Percentiles rank a stretch among this genome's conserved stretches.
These are phyloP conservation scores for Trichophyton schoenleinii DNA, from an alignment of 2,329 filamentous ascomycete genomes.

Conservation along the genomic window DNA sequence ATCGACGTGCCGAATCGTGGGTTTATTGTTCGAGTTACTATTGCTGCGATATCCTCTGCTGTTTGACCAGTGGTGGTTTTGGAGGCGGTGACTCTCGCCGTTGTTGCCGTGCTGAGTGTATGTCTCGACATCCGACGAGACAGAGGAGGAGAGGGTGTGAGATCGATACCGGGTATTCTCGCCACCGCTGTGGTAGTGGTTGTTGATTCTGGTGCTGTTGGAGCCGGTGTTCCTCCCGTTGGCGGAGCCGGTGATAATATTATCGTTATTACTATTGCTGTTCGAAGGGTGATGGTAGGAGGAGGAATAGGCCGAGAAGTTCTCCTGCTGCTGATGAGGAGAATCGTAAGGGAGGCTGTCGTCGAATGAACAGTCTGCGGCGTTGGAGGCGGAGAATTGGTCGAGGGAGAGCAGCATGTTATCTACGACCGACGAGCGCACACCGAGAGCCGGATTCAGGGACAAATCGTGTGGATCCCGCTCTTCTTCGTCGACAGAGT, in stretches of 20 bases:
- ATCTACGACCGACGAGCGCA: conserved; percentile 81
- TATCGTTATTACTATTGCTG: conserved; percentile 16
- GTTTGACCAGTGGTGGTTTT: conserved; percentile 27
- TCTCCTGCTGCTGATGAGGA: conserved; percentile 28
- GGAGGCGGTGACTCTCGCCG: background rate
- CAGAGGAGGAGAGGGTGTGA: conserved; percentile 48
- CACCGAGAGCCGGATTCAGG: conserved; percentile 46
- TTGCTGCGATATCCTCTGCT: conserved; percentile 56
- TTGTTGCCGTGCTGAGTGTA: conserved; percentile 24
- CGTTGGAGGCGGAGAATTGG: conserved; percentile 42
- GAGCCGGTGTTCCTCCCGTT: background rate
- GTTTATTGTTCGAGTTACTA: conserved; percentile 52
- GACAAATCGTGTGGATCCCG: conserved; percentile 23
- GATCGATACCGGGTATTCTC: conserved; percentile 37
- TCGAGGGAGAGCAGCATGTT: conserved; percentile 93
- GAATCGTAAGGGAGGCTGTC: conserved; percentile 8
- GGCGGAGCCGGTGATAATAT: background rate
- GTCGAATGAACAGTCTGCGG: conserved; percentile 14
- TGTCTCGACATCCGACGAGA: conserved; percentile 44
- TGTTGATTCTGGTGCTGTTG: background rate
- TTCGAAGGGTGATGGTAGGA: conserved; percentile 21
- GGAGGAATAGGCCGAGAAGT: conserved; percentile 19
- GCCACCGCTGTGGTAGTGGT: background rate
- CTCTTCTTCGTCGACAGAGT: conserved; percentile 24
- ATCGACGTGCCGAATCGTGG: conserved; percentile 49